Evolutionary conservation across 257 asterid species (phyloP).

Genomic region (Scutellaria baicalensis): DNA sequence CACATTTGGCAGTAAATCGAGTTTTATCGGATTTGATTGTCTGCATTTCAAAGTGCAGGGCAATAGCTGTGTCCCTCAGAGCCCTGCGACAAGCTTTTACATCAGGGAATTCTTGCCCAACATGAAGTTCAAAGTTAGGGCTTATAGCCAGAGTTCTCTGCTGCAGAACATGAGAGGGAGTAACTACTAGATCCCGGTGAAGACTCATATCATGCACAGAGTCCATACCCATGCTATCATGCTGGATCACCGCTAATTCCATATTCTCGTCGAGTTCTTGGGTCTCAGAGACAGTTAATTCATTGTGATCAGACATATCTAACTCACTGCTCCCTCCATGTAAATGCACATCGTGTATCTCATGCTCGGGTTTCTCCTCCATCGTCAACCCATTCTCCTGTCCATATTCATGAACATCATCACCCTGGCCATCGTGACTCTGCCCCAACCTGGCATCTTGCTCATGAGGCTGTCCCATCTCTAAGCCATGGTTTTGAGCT

Average conservation of each 20-base stretch:
- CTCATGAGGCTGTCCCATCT: conserved; percentile 39
- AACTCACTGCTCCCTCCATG: conserved; percentile 43
- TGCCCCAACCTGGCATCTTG: conserved; percentile 37
- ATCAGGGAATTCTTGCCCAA: conserved; percentile 95
- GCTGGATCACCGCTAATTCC: conserved; percentile 65
- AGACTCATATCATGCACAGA: conserved; percentile 41
- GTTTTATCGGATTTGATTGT: conserved; percentile 89
- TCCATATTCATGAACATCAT: conserved; percentile 44
- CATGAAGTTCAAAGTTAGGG: conserved; percentile 70
- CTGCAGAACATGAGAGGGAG: conserved; percentile 69
- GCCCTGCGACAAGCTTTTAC: conserved; percentile 93
- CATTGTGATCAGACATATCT: conserved; percentile 53
- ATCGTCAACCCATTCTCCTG: conserved; percentile 38
- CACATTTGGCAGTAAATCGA: conserved; percentile 92
- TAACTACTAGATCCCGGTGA: conserved; percentile 43
- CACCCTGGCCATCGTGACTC: conserved; percentile 31
- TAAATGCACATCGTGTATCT: conserved; percentile 38
- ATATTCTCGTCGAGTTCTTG: conserved; percentile 67
- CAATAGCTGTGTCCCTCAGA: conserved; percentile 84
- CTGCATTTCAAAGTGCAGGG: conserved; percentile 91
- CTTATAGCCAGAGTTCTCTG: conserved; percentile 48
- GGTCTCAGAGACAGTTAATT: conserved; percentile 40
- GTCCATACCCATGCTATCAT: conserved; percentile 51
- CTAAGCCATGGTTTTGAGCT: conserved; percentile 48
- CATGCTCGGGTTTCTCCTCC: conserved; percentile 61